phyloP scores from a whole-genome alignment of 2,329 filamentous ascomycete genomes.

The Blumeria graminis region DNA sequence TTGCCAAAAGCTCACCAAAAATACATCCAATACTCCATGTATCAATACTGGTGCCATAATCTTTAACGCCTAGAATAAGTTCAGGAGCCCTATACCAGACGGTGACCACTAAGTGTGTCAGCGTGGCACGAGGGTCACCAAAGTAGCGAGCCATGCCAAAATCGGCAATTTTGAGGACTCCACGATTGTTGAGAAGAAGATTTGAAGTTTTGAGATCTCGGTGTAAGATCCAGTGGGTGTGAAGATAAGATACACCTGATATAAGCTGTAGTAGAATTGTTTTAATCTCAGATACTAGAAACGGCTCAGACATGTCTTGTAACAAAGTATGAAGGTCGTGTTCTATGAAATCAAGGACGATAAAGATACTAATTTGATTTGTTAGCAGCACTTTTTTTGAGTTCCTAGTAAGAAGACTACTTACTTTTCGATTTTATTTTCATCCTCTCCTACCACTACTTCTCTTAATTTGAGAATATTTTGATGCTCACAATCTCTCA shows the following conservation, averaged over 20 bases:
- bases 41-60: slow-evolving; percentile 58
- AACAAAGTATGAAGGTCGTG: slow-evolving; percentile 88
- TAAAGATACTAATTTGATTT: slow-evolving; percentile 40
- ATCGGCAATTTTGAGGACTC: slow-evolving; percentile 84
- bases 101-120: slow-evolving; percentile 86
- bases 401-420: background rate
- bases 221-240: slow-evolving; percentile 75
- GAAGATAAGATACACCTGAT: slow-evolving; percentile 61
- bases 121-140: slow-evolving; percentile 48
- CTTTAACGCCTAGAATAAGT: slow-evolving; percentile 55
- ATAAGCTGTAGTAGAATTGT: slow-evolving; percentile 66
- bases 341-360: slow-evolving; percentile 94
- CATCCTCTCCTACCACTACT: slow-evolving; percentile 52
- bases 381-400: background rate
- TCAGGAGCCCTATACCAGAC: slow-evolving; percentile 92
- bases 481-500: slow-evolving; percentile 54
- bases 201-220: slow-evolving; percentile 88
- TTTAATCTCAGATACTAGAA: slow-evolving; percentile 80
- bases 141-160: slow-evolving; percentile 94
- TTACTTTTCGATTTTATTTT: slow-evolving; percentile 28
- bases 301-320: slow-evolving; percentile 83
- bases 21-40: slow-evolving; percentile 96
- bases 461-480: slow-evolving; percentile 69
- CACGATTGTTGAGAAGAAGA: slow-evolving; percentile 83
- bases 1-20: slow-evolving; percentile 70